Percentiles rank a stretch among this genome's conserved stretches.
Evolutionary conservation across 345 rosid species (phyloP).

Genomic region (Melaleuca quinquenervia): DNA sequence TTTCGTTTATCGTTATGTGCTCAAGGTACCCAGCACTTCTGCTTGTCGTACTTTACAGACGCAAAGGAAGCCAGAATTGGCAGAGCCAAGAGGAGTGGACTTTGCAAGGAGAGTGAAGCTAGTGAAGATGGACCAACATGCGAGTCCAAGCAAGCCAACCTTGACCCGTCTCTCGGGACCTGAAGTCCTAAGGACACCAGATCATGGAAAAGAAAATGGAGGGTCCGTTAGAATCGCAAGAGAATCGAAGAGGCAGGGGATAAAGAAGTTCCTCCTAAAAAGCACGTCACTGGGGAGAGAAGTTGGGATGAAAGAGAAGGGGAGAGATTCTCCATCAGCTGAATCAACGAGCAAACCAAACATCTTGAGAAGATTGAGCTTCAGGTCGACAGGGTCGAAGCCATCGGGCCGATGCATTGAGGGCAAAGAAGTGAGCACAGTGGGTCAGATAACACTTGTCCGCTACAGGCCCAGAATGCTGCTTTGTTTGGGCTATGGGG

Average conservation of each 20-base stretch:
- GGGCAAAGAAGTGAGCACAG: conserved; percentile 10
- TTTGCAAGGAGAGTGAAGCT: conserved; percentile 15
- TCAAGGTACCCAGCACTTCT: background rate
- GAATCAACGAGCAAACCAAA: background rate
- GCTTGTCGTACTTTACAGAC: background rate
- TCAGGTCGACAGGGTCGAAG: background rate
- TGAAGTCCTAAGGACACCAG: background rate
- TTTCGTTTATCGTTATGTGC: too few species aligned
- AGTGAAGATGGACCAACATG: background rate
- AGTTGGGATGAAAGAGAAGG: background rate
- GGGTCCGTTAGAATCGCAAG: background rate
- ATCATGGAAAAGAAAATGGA: background rate
- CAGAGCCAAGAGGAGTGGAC: conserved; percentile 17
- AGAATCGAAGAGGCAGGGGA: conserved; percentile 6
- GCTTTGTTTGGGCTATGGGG: conserved; percentile 34
- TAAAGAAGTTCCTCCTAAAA: conserved; percentile 8
- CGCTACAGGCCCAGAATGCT: conserved; percentile 20
- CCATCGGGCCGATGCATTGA: background rate
- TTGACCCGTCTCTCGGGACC: background rate
- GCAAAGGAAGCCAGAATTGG: background rate
- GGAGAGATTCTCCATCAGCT: background rate
- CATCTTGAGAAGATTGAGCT: conserved; percentile 17
- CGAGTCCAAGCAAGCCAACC: background rate
- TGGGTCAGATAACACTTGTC: background rate
- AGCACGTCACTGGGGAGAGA: conserved; percentile 6